A percentile compares a stretch with the other conserved stretches of the same genome.
Evolutionary conservation across 2,329 filamentous ascomycete species (phyloP).

Genomic region (Pseudogymnoascus sp.): DNA sequence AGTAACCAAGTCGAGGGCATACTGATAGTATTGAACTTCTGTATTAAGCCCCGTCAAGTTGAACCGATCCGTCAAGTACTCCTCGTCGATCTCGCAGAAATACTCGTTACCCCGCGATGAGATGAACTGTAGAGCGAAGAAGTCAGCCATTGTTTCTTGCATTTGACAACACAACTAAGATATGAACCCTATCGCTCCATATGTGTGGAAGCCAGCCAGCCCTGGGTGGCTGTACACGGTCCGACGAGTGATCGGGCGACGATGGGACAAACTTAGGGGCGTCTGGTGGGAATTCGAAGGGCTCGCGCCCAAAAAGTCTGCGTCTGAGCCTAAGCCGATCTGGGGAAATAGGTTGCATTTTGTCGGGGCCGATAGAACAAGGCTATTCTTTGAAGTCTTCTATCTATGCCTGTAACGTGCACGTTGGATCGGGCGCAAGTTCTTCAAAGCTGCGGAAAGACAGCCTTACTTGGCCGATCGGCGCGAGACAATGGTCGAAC

Average conservation of each 20-base stretch:
- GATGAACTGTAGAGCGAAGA: constrained; percentile 58
- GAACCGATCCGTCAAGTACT: constrained; percentile 96
- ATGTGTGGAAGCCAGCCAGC: not conserved
- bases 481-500: not conserved
- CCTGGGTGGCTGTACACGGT: not conserved
- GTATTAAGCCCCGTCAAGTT: constrained; percentile 95
- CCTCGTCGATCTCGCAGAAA: constrained; percentile 99
- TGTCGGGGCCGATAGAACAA: not conserved
- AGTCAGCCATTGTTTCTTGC: not conserved
- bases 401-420: not conserved
- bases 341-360: not conserved
- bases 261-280: not conserved
- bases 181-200: not conserved
- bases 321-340: not conserved
- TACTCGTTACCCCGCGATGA: constrained; percentile 97
- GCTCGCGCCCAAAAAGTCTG: not conserved
- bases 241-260: not conserved
- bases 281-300: not conserved
- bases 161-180: not conserved
- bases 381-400: not conserved
- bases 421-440: not conserved
- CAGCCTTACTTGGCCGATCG: not conserved
- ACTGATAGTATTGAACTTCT: constrained; percentile 98
- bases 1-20: constrained; percentile 92
- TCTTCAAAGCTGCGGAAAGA: not conserved